These are phyloP conservation scores for Blastocystis hominis DNA, from an alignment of 352 stramenopile species.

Conservation along the genomic window DNA sequence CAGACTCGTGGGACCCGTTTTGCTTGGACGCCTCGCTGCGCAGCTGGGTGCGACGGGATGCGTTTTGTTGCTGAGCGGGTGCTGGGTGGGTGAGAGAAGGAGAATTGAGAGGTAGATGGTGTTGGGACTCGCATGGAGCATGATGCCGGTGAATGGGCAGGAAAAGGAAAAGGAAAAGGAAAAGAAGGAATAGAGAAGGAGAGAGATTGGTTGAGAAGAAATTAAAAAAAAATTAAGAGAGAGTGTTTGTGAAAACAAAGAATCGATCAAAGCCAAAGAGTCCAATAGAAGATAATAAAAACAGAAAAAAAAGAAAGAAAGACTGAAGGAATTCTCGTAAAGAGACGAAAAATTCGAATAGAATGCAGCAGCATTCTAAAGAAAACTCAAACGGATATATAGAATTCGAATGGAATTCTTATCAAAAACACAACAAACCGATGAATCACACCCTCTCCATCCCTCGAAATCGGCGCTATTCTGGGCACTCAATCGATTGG, in stretches of 20 bases:
- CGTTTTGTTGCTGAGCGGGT: background rate
- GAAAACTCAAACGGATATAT: too few species aligned
- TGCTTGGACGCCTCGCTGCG: background rate
- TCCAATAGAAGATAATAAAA: too few species aligned
- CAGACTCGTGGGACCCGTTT: slow-evolving; percentile 7
- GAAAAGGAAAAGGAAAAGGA: background rate
- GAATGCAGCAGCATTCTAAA: too few species aligned
- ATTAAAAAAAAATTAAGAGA: background rate
- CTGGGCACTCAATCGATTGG: background rate
- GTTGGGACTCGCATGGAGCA: background rate
- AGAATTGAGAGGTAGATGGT: background rate
- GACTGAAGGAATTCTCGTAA: too few species aligned
- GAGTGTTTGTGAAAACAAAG: too few species aligned
- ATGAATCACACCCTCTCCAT: too few species aligned
- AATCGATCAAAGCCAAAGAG: too few species aligned
- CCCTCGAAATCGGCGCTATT: background rate
- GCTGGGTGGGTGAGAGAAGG: background rate
- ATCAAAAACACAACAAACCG: too few species aligned
- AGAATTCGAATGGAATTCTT: too few species aligned
- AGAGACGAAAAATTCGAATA: too few species aligned
- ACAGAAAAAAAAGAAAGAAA: too few species aligned
- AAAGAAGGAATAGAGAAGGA: background rate
- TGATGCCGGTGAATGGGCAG: slow-evolving; percentile 16
- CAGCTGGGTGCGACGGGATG: background rate
- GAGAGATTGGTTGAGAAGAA: background rate